Base-by-base conservation (phyloP, 805 yeast genomes). In the Yarrowia sp. region DNA sequence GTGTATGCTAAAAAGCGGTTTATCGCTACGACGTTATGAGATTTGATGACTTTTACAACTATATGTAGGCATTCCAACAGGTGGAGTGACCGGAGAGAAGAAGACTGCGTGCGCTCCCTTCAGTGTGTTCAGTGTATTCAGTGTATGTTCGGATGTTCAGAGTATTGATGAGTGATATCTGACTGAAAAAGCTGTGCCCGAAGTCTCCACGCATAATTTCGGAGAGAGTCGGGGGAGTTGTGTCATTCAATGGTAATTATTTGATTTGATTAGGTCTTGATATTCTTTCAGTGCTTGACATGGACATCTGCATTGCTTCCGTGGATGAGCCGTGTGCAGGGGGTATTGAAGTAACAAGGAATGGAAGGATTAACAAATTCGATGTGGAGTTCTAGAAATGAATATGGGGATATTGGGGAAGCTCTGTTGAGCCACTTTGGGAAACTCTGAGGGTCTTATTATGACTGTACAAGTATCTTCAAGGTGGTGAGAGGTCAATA, bases 21-120 rank as follows among this genome's bases (percentile, higher is more conserved):
- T 36, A 30, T 54, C 61, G 61, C 61, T 54, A 54, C 61, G 61
- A 54, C 46, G 61, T 54, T 54, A 54, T 54, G 61, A 54, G 61
- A 54, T 54, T 54, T 51, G 32, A 54, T 54, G 61, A 54, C 14
- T 36, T 54, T 36, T 12, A 17, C 7, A n/a, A 33, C 33, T 26
- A 26, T 22, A 33, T 16, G 58, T 51, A 51, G 36, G 38, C 54
- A 16, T 21, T 19, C 9, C 24, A 11, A 22, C 30, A 44, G 33
- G 1, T n/a, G 22, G 36, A 30, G 33, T 26, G 21, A 10, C 49
- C 16, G 1, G 41, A 36, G 41, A 17, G 41, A 36, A 2, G 30
- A 26, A 8, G 40, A 40, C n/a, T 21, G 44, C 11, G 44, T 40
- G 26, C 7, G n/a, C n/a, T n/a, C n/a, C n/a, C n/a, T n/a, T 17